Evolutionary conservation across 2,329 filamentous ascomycete species (phyloP), one percentile per base, ranked within the genome.

Genomic region (Hypoxylon sp.): DNA sequence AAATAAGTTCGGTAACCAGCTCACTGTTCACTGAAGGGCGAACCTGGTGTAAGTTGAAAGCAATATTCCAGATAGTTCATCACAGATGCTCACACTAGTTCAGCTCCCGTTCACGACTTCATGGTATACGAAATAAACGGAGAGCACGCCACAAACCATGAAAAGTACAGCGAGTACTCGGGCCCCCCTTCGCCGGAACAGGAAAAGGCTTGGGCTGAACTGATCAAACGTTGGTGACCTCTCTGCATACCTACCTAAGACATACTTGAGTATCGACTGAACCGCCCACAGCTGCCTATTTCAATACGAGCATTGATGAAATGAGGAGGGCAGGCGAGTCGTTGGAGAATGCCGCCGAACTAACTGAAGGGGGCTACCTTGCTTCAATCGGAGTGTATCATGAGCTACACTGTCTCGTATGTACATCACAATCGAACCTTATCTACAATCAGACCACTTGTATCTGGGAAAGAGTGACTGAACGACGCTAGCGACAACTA

Each of bases 401-500:
- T 23, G 59, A 62, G 37, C 59, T 62, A 33, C 59, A 62, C 38
- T 62, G 59, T 42, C 9, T 62, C 6, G 59, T 62, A 21, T 37
- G 59, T 38, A n/a, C n/a, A n/a, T n/a, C n/a, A n/a, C n/a, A n/a
- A n/a, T n/a, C n/a, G n/a, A n/a, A n/a, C n/a, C n/a, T n/a, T n/a
- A n/a, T n/a, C n/a, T n/a, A n/a, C n/a, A n/a, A n/a, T n/a, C n/a
- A n/a, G n/a, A n/a, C n/a, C n/a, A n/a, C n/a, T n/a, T n/a, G n/a
- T n/a, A n/a, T n/a, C n/a, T n/a, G n/a, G n/a, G n/a, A n/a, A n/a
- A 18, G 9, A 10, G 10, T 10, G 7, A 26, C 18, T 40, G n/a
- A 10, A 41, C 29, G n/a, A 49, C 23, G n/a, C 18, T 1, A 62
- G 61, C 43, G 58, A 17, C 58, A 58, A 48, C 40, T 64, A 2